Base-by-base conservation (phyloP, 768 basidiomycete species). In the Tulasnella sp. region DNA sequence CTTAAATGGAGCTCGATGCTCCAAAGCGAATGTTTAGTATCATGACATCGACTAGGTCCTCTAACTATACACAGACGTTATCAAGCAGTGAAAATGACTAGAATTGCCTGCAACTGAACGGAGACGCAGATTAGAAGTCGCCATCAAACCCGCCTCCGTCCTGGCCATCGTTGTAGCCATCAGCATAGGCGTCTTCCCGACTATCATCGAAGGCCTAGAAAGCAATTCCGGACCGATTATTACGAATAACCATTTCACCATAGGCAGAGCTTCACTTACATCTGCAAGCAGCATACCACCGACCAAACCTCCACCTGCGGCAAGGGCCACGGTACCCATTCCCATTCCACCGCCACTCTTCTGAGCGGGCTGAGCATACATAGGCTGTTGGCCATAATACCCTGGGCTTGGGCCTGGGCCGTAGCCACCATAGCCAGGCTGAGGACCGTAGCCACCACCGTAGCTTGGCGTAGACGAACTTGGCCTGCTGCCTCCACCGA, bases 341-440 rank as follows among this genome's bases (percentile, higher is more conserved):
- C 71, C 42, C 7, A 37, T 52, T 42, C 38, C 31, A 40, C 71
- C 71, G 25, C 25, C 37, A 19, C 45, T 49, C 39, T 17, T 12
- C 11, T 38, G 34, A 42, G 71, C 31, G 39, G 34, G 31, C 14
- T 17, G 38, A 22, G 8, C 40, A 42, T 72, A 72, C 9, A 72
- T 29, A 31, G 71, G 71, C 45, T 72, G 71, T 45, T 38, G 71
- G 17, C n/a, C 22, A 39, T 72, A 72, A 45, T 72, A 72, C n/a
- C 71, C 71, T 40, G 38, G 31, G 11, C 34, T 39, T 40, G 38
- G 31, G 11, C 34, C 39, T n/a, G 8, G 8, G 29, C 42, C 37
- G 22, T 38, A 45, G 31, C 38, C 38, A 25, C 71, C 71, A 45
- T 72, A 72, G 12, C 71, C 71, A 29, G 29, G 29, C 25, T 19